These are phyloP conservation scores for Pleurotus eryngii DNA, from an alignment of 768 basidiomycete species.

Conservation along the genomic window DNA sequence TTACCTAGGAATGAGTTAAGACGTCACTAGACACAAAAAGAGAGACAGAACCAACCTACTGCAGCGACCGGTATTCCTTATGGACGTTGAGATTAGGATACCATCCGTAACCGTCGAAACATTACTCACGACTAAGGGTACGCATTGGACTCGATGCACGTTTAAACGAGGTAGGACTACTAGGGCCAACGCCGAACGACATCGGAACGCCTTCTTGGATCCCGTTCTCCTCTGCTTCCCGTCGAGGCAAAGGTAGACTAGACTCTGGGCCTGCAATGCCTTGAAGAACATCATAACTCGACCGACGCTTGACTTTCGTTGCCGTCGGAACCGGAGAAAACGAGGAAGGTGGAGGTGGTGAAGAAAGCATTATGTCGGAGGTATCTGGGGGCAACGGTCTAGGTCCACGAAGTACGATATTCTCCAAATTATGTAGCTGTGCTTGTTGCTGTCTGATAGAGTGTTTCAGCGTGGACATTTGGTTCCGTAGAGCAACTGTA, in stretches of 20 bases:
- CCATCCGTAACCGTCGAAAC: too few species aligned
- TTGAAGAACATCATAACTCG: constrained; percentile 70
- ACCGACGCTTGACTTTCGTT: constrained; percentile 42
- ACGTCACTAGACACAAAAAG: constrained; percentile 13
- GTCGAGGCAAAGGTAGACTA: constrained; percentile 63
- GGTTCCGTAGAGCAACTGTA: constrained; percentile 71
- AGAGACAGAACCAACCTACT: constrained; percentile 54
- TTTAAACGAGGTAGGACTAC: constrained; percentile 38
- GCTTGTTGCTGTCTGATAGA: constrained; percentile 83
- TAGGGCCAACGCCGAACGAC: constrained; percentile 41
- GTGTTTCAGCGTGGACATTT: constrained; percentile 80
- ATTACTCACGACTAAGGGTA: constrained; percentile 71
- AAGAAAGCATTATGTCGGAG: constrained; percentile 14
- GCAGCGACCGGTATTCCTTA: constrained; percentile 75
- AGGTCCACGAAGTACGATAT: constrained; percentile 61
- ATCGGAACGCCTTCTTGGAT: constrained; percentile 76
- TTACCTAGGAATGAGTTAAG: constrained; percentile 52
- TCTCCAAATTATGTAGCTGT: constrained; percentile 69
- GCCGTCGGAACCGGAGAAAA: constrained; percentile 23
- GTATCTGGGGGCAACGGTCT: constrained; percentile 46
- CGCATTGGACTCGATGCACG: constrained; percentile 71
- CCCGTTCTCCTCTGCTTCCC: constrained; percentile 49
- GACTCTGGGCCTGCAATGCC: constrained; percentile 76
- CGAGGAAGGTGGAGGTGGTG: constrained; percentile 34
- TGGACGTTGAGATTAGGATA: background rate